Conservation (phyloP, 2,329 filamentous ascomycete genomes). For the Calonectria hawksworthii region DNA sequence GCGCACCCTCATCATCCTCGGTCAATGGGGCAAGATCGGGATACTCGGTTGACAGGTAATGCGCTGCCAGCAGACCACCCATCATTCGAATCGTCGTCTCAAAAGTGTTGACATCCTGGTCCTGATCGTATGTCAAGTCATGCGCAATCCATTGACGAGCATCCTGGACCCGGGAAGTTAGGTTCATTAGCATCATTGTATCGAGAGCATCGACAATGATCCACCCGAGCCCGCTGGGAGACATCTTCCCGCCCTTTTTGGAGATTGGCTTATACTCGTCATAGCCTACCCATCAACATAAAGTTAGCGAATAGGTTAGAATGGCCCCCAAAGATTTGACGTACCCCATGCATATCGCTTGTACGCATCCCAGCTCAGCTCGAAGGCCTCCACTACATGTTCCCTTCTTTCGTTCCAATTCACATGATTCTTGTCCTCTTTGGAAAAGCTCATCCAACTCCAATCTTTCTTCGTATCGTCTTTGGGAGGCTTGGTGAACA, state of each 20-base stretch:
- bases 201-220: constrained; percentile 97
- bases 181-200: constrained; percentile 98
- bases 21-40: constrained; percentile 82
- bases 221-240: constrained; percentile 91
- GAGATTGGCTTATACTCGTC: constrained; percentile 90
- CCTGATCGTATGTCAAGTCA: constrained; percentile 86
- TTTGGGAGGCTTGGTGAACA: constrained; percentile 60
- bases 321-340: constrained; percentile 49
- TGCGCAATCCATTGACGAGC: constrained; percentile 91
- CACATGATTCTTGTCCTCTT: constrained; percentile 59
- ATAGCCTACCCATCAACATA: constrained; percentile 65
- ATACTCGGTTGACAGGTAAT: constrained; percentile 90
- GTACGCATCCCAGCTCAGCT: constrained; percentile 93
- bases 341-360: constrained; percentile 94
- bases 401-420: constrained; percentile 86
- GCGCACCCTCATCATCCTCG: constrained; percentile 78
- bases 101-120: constrained; percentile 97
- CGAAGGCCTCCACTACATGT: constrained; percentile 89
- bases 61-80: constrained; percentile 90
- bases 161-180: constrained; percentile 86
- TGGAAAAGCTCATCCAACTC: constrained; percentile 70
- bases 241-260: constrained; percentile 87
- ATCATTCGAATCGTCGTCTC: constrained; percentile 99
- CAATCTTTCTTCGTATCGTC: constrained; percentile 60
- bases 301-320: constrained; percentile 43